Base-by-base conservation (phyloP, 164 flowering plant genomes). In the Echeveria elegans region DNA sequence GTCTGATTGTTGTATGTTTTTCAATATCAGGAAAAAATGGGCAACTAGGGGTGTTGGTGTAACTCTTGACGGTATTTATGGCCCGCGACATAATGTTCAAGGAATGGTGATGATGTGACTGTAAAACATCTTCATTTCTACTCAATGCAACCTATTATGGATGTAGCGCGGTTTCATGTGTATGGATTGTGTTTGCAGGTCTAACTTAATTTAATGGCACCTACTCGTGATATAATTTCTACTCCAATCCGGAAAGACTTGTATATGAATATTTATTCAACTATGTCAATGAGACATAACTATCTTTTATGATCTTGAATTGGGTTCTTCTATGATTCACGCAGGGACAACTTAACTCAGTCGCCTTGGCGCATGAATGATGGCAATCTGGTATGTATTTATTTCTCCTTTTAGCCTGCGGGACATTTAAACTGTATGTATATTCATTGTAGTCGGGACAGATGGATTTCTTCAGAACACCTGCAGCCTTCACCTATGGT, bases 131-230 rank as follows among this genome's bases (percentile, higher is more conserved):
- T 1, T 2, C n/a, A 52, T 56, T 56, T 56, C 5, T 29, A 26
- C 32, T 28, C 19, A n/a, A 32, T 11, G 61, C 14, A 19, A 56
- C 28, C 29, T 52, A 19, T 26, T 26, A 56, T 28, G 1, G 31
- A 12, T 32, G 15, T 56, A 16, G 12, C 3, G 2, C 32, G 34
- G 61, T 14, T 43, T 28, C 61, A 26, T 56, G 61, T 10, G 30
- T 28, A 56, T 15, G 31, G 19, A 11, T 56, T 9, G 15, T 56
- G 61, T 56, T 56, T 56, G 32, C 61, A 56, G 61, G 61, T 56
- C 18, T 32, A 56, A 56, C 61, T 56, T 56, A 56, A 56, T 29
- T 28, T 56, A 29, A 56, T 56, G 61, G 61, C 61, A 56, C 34
- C 61, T 5, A 56, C 32, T 2, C 29, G 28, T 2, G 26, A 52